Base-by-base conservation (phyloP, 2,329 filamentous ascomycete genomes). In the Fusarium nanum region DNA sequence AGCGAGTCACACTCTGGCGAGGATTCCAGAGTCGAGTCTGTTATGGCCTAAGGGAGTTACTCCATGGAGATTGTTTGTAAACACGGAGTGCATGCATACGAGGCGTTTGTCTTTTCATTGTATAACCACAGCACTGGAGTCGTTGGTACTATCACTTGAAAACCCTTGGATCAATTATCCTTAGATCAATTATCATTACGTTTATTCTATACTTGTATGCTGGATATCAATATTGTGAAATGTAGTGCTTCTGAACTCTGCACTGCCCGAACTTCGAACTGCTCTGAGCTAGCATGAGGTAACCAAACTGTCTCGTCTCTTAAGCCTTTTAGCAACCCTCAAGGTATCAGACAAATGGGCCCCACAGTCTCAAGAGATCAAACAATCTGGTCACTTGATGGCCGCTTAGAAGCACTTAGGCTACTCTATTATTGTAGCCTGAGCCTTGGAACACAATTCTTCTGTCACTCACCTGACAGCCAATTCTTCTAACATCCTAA, bases 1-100 rank as follows among this genome's bases (percentile, higher is more conserved):
- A 75, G 71, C 22, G 70, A 75, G 22, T 75, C 73, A 6, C 64
- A 67, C 54, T 71, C 68, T 55, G 60, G 63, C 3, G 64, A 60
- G 45, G 74, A 73, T 8, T 64, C 60, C 3, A 63, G 67, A 20
- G 59, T 62, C 13, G 63, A 66, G 28, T 64, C 75, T 28, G 53
- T 64, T 20, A 60, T 67, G 30, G 74, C 64, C 32, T 75, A 71
- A 48, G 32, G 11, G n/a, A 40, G n/a, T 28, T 6, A 12, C 11
- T 50, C 7, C 18, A 25, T 28, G 23, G 18, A 12, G 46, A 25
- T 25, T 32, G 25, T 56, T 58, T 45, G 27, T 28, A 40, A 44
- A 47, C 45, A 54, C 60, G 34, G 34, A 4, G 34, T 55, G 47
- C 42, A 60, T 57, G 60, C 58, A 70, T 66, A 60, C 46, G 48